Conservation (phyloP, 805 yeast species). For the Ogataea trehaloabstinens region DNA sequence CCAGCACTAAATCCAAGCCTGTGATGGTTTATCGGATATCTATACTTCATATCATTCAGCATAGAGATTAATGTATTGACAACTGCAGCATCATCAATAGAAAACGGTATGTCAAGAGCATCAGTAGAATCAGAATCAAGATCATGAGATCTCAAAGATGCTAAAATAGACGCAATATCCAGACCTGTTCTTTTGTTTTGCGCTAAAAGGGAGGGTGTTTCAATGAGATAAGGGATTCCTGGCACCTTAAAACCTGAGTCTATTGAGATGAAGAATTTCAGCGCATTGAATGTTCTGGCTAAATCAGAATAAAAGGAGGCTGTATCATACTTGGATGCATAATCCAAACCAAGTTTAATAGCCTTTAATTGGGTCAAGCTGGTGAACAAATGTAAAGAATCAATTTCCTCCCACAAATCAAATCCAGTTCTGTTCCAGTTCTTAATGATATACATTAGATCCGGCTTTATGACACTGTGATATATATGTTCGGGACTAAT, state of each 20-base stretch:
- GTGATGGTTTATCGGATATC: slow-evolving; percentile 75
- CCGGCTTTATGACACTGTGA: slow-evolving; percentile 58
- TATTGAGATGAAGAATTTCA: slow-evolving; percentile 38
- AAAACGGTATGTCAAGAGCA: slow-evolving; percentile 53
- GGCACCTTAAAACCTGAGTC: slow-evolving; percentile 42
- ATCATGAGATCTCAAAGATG: slow-evolving; percentile 42
- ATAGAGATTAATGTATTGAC: slow-evolving; percentile 63
- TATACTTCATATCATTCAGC: slow-evolving; percentile 62
- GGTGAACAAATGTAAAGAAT: slow-evolving; percentile 77
- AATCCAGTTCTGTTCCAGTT: slow-evolving; percentile 70
- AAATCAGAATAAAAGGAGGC: slow-evolving; percentile 30
- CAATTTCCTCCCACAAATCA: slow-evolving; percentile 91
- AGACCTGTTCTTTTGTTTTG: slow-evolving; percentile 60
- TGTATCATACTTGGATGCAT: slow-evolving; percentile 35
- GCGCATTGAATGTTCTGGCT: slow-evolving; percentile 29
- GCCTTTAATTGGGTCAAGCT: slow-evolving; percentile 72
- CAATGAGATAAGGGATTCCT: slow-evolving; percentile 58
- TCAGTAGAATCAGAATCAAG: slow-evolving; percentile 31
- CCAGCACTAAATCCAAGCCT: slow-evolving; percentile 41
- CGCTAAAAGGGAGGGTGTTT: slow-evolving; percentile 51
- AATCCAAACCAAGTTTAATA: slow-evolving; percentile 50
- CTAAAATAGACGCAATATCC: slow-evolving; percentile 73
- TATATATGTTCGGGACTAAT: slow-evolving; percentile 39
- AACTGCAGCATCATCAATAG: slow-evolving; percentile 54
- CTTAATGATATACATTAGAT: slow-evolving; percentile 58